These are phyloP conservation scores for Pyrus pyrifolia DNA, from an alignment of 306 rosid genomes.

Conservation along the genomic window DNA sequence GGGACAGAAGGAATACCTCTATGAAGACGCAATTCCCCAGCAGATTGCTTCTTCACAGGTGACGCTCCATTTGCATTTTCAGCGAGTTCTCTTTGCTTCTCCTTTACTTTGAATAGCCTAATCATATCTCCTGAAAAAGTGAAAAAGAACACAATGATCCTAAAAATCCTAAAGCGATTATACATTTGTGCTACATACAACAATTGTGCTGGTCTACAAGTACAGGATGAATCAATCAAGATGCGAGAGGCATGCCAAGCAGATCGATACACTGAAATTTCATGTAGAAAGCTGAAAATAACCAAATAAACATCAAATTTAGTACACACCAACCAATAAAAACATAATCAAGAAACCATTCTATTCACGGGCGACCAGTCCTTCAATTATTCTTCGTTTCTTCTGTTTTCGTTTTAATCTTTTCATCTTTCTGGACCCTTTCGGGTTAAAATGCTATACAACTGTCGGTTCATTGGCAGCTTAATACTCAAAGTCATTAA, in stretches of 20 bases:
- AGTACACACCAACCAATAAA: background rate
- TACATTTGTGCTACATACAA: background rate
- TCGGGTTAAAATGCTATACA: background rate
- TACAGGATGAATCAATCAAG: background rate
- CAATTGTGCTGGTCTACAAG: background rate
- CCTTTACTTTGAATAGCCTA: constrained; percentile 83
- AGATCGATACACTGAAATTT: background rate
- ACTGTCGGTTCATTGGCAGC: background rate
- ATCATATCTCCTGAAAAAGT: constrained; percentile 59
- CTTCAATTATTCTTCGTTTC: background rate
- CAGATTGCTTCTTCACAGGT: constrained; percentile 73
- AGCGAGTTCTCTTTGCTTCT: constrained; percentile 81
- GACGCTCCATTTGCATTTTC: constrained; percentile 63
- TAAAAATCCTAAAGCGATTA: background rate
- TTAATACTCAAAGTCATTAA: background rate
- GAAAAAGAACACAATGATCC: constrained; percentile 13
- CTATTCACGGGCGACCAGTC: background rate
- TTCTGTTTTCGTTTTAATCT: background rate
- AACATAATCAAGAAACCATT: background rate
- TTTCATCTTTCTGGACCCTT: background rate
- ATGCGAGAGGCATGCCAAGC: background rate
- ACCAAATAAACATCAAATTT: background rate
- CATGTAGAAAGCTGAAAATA: background rate
- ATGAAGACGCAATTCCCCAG: constrained; percentile 95
- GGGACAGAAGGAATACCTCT: constrained; percentile 43